Percentiles rank a stretch among this genome's conserved stretches.
These are phyloP conservation scores for Suillus ampliporus DNA, from an alignment of 768 basidiomycete genomes.

Conservation along the genomic window DNA sequence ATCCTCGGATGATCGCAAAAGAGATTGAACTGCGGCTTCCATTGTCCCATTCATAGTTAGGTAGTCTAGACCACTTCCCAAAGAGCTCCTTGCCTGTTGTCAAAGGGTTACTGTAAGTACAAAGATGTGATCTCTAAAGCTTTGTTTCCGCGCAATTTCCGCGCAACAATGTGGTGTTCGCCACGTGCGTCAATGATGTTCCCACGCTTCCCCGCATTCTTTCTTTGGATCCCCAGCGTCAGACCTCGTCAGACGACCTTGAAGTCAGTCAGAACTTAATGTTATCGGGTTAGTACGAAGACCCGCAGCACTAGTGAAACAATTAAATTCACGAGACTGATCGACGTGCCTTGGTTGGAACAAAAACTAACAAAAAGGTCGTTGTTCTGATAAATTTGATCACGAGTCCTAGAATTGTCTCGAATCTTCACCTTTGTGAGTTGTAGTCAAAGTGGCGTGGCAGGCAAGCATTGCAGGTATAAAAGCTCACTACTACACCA, in stretches of 20 bases:
- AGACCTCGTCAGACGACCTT: not conserved
- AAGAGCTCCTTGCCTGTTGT: not conserved
- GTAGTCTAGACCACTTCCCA: slow-evolving; percentile 22
- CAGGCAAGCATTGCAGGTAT: slow-evolving; percentile 16
- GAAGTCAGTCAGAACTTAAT: not conserved
- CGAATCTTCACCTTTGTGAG: slow-evolving; percentile 10
- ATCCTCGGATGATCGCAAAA: slow-evolving; percentile 50
- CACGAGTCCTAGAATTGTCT: slow-evolving; percentile 14
- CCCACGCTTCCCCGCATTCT: slow-evolving; percentile 37
- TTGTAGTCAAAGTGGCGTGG: slow-evolving; percentile 14
- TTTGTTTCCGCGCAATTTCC: not conserved
- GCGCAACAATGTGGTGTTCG: no score
- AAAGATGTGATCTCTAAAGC: not conserved
- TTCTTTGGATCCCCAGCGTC: not conserved
- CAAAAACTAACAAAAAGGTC: not conserved
- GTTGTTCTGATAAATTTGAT: slow-evolving; percentile 6
- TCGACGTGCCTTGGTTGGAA: not conserved
- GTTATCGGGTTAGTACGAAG: not conserved
- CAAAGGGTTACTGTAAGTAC: slow-evolving; percentile 3
- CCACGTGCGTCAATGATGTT: slow-evolving; percentile 22
- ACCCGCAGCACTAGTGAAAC: slow-evolving; percentile 4
- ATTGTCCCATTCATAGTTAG: slow-evolving; percentile 12
- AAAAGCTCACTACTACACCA: slow-evolving; percentile 22
- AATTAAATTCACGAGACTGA: not conserved
- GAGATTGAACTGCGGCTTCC: slow-evolving; percentile 25